Base-by-base conservation (phyloP, 164 flowering plant species). In the Nelumbo lutea region DNA sequence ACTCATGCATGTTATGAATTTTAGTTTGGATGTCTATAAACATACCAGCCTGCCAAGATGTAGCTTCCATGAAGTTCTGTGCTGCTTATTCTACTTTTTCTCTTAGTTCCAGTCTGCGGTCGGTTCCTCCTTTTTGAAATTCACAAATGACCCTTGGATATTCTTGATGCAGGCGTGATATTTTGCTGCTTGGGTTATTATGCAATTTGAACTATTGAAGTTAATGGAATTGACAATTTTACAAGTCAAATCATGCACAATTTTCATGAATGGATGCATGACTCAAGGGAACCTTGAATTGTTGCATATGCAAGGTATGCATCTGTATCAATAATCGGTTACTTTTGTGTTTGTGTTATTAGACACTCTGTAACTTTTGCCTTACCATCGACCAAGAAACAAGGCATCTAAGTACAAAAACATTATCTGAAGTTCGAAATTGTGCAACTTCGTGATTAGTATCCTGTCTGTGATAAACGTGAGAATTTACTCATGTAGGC, bases 181-280 rank as follows among this genome's bases (percentile, higher is more conserved):
- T 71, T 65, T 42, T 65, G 58, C 55, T 71, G 65, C 74, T 71
- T 40, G 64, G 60, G 50, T 65, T 71, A 15, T 59, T 71, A 27
- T 59, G 59, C 52, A 59, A 59, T 60, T 15, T 65, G 69, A 44
- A 42, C 59, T 61, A 42, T 52, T 61, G 59, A 50, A 39, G 57
- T 46, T 46, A 1, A 46, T 46, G 4, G 1, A 4, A 46, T 7
- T 46, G 48, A 46, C 7, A 7, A 46, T 46, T 46, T 46, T 7
- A 46, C 7, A 46, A 4, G 48, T 46, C 48, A 46, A 46, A 4
- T 46, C 5, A 27, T 27, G 27, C 27, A 27, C 5, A 46, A 46
- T 4, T 46, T 7, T 46, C 48, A 46, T 46, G 48, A 7, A 7
- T 46, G 48, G 48, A 4, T 46, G 48, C 48, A 46, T 14, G 13